phyloP scores from a whole-genome alignment of 352 stramenopile species.

The Pseudoperonospora humuli region DNA sequence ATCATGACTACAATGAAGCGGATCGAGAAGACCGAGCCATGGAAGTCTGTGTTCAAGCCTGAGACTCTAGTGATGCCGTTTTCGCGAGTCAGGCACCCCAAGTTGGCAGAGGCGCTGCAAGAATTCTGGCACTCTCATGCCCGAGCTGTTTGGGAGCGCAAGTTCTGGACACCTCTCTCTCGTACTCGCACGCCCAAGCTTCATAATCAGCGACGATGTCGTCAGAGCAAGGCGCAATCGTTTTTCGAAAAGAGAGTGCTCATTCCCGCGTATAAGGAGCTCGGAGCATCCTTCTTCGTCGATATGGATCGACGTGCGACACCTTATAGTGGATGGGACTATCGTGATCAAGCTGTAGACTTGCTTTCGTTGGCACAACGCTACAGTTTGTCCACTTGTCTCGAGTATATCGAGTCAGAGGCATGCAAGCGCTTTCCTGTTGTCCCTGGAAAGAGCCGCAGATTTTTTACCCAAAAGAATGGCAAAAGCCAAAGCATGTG shows the following conservation, averaged over 20 bases:
- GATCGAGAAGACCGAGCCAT: constrained; percentile 23
- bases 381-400: constrained; percentile 8
- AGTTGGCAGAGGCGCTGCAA: constrained; percentile 7
- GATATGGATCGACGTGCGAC: constrained; percentile 11
- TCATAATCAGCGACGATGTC: constrained; percentile 7
- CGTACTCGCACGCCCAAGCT: not conserved
- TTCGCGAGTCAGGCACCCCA: constrained; percentile 2
- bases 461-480: constrained; percentile 1
- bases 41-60: constrained; percentile 15
- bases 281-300: constrained; percentile 25
- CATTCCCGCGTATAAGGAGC: constrained; percentile 8
- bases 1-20: constrained; percentile 10
- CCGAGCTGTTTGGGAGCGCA: constrained; percentile 28
- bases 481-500: constrained; percentile 28
- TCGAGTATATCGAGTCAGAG: constrained; percentile 23
- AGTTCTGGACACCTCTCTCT: constrained; percentile 22
- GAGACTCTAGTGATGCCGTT: constrained; percentile 15
- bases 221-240: constrained; percentile 16
- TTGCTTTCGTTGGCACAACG: constrained; percentile 11
- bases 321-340: constrained; percentile 23
- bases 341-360: constrained; percentile 10
- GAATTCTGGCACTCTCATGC: constrained; percentile 17
- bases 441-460: not conserved
- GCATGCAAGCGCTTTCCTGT: constrained; percentile 17
- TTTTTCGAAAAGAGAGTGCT: constrained; percentile 20